Base-by-base conservation (phyloP, 169 alveolate genomes). In the Ichthyophthirius multifiliis region DNA sequence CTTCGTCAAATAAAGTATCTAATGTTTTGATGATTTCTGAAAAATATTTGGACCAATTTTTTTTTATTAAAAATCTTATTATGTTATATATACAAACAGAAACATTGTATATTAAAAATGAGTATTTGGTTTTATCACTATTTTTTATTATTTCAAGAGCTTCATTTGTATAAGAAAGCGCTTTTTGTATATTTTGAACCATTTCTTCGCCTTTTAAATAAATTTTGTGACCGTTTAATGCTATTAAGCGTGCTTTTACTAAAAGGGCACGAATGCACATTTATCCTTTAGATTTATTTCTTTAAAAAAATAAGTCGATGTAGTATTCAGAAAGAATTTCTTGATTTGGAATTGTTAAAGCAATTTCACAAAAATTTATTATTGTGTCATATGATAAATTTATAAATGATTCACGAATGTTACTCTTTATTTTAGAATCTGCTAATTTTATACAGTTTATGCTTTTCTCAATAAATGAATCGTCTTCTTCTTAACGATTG, bases 101-200 rank as follows among this genome's bases (percentile, higher is more conserved):
- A 20, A 94, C 93, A 76, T 94, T 94, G 82, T 91, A 94, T 13
- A 92, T 88, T 18, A 92, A 74, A 63, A 93, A 90, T 4, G 86
- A 85, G 84, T 94, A 94, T 82, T 90, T 94, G 39, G 62, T 87
- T 77, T 94, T 94, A 77, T 94, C 97, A 27, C 96, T 95, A 44
- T 86, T 91, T 0, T 83, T 83, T 39, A 92, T 90, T 15, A 91
- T 87, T 46, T 91, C 96, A 41, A 94, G 48, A 4, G 95, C 96
- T 84, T 92, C 85, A 75, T 87, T 85, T 6, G 92, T 88, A 84
- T 81, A 84, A 23, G 91, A 75, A 12, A 83, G 90, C 1, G 96
- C 89, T 41, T 88, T 46, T 81, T 81, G 15, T 23, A 81, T 44
- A 73, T 67, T 73, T 46, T 80, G 55, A 81, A 86, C 73, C 93